phyloP scores from a whole-genome alignment of 2,329 filamentous ascomycete genomes.

The Colletotrichum gigasporum region DNA sequence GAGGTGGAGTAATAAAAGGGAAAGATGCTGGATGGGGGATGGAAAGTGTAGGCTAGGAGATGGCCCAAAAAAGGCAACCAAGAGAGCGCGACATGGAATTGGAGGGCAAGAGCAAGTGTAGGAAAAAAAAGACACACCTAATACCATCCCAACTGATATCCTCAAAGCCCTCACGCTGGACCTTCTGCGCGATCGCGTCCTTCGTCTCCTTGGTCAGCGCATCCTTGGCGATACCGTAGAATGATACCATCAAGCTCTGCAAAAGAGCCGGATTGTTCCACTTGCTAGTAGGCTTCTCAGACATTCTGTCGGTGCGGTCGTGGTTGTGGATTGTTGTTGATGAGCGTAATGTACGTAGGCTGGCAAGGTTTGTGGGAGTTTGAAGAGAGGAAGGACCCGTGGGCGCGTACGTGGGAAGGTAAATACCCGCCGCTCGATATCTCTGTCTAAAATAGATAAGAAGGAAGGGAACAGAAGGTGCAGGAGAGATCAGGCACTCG shows the following conservation, averaged over 20 bases:
- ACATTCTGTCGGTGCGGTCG: not conserved
- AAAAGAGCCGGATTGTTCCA: not conserved
- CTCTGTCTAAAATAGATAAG: too few species aligned
- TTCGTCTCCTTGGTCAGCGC: conserved; percentile 9
- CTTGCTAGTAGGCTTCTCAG: not conserved
- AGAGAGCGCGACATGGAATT: too few species aligned
- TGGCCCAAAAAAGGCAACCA: not conserved
- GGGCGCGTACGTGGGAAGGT: too few species aligned
- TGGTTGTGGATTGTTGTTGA: not conserved
- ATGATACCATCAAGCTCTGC: not conserved
- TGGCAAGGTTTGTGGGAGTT: not conserved
- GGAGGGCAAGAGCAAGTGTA: not conserved
- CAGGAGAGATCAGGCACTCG: too few species aligned
- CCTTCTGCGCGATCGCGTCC: not conserved
- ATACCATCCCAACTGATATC: conserved; percentile 12
- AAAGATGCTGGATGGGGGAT: not conserved
- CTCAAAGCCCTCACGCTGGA: not conserved
- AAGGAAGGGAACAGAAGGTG: too few species aligned
- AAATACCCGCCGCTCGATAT: too few species aligned
- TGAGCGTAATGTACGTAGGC: not conserved
- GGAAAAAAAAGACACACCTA: not conserved
- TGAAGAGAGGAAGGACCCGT: not conserved
- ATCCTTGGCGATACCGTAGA: conserved; percentile 5
- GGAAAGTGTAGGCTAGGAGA: not conserved
- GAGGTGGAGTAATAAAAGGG: not conserved